A percentile compares a stretch with the other conserved stretches of the same genome.
phyloP scores from a whole-genome alignment of 768 basidiomycete genomes.

The Boletellus sp. region DNA sequence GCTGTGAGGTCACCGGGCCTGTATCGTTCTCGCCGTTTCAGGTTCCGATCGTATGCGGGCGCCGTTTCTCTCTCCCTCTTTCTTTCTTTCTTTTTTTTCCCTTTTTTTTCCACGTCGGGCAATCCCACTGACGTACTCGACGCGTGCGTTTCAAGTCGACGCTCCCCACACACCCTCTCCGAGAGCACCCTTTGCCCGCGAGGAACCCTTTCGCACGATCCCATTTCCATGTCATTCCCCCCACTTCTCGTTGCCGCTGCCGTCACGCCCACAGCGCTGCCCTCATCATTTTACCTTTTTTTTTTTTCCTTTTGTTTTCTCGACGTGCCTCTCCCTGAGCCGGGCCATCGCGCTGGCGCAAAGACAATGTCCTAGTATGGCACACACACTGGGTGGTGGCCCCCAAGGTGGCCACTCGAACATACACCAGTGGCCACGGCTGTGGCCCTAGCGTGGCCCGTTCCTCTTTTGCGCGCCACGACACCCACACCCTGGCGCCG shows the following conservation, averaged over 20 bases:
- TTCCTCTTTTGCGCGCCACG: not conserved
- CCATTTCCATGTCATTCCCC: not conserved
- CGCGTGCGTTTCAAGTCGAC: slow-evolving; percentile 22
- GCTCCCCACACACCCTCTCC: slow-evolving; percentile 22
- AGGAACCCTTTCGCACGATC: slow-evolving; percentile 4
- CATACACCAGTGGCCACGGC: too few species aligned
- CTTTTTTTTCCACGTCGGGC: slow-evolving; percentile 1
- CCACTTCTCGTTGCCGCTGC: slow-evolving; percentile 9
- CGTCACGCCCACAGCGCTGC: slow-evolving; percentile 10
- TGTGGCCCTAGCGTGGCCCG: not conserved
- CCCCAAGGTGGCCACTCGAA: too few species aligned
- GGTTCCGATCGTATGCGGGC: slow-evolving; percentile 10
- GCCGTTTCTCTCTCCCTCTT: not conserved
- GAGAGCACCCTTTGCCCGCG: slow-evolving; percentile 20
- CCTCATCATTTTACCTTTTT: slow-evolving; percentile 12
- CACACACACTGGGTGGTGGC: too few species aligned
- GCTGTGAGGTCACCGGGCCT: slow-evolving; percentile 4
- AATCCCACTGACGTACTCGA: slow-evolving; percentile 19
- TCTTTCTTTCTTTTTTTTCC: not conserved
- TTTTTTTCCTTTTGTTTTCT: too few species aligned
- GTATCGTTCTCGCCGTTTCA: slow-evolving; percentile 7
- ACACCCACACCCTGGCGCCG: not conserved
- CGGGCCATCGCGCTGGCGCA: slow-evolving; percentile 14
- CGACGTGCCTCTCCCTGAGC: slow-evolving; percentile 6
- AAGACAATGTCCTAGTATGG: slow-evolving; percentile 14